These are phyloP conservation scores for Platanthera guangdongensis DNA, from an alignment of 106 monocot species.

Conservation along the genomic window DNA sequence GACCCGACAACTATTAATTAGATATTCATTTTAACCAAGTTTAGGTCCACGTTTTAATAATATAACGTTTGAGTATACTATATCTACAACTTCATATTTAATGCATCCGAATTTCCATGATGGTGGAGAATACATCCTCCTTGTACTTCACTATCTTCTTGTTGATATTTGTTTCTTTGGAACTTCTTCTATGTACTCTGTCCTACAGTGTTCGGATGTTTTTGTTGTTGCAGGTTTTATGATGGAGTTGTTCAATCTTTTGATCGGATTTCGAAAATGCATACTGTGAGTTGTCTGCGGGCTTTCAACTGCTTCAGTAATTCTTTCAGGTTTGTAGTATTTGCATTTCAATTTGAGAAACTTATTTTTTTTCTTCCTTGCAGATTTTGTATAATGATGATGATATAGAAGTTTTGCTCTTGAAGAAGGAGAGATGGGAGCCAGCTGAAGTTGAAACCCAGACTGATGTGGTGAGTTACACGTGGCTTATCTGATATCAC, in stretches of 20 bases:
- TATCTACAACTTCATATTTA: neutral
- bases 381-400: conserved; percentile 61
- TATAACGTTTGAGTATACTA: neutral
- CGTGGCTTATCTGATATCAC: neutral
- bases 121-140: neutral
- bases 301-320: neutral
- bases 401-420: conserved; percentile 38
- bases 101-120: neutral
- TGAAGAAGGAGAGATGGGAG: conserved; percentile 44
- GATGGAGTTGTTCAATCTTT: conserved; percentile 6
- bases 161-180: neutral
- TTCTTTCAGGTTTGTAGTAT: neutral
- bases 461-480: conserved; percentile 12
- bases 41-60: neutral
- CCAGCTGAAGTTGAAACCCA: conserved; percentile 13
- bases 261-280: conserved; percentile 2
- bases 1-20: neutral
- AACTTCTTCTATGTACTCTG: neutral
- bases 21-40: no score
- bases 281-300: neutral
- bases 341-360: neutral
- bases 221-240: conserved; percentile 5
- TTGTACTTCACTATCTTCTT: neutral
- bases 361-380: neutral
- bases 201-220: neutral